Conservation (phyloP, 371 early-diverging fungal species). For the Mucor irregularis region DNA sequence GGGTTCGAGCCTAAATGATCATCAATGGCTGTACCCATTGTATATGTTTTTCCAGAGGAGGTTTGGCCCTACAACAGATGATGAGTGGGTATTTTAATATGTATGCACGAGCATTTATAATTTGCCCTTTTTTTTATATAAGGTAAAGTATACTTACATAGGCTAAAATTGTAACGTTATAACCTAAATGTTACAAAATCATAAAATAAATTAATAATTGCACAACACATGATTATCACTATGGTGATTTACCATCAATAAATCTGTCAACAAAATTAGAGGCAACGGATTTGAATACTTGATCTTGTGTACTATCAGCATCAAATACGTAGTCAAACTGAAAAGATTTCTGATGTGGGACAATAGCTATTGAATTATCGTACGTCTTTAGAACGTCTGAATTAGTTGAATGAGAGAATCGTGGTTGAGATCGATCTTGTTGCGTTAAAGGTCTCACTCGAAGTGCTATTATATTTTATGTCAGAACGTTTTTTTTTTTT, state of each 20-base stretch:
- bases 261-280: slow-evolving; percentile 80
- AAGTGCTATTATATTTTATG: slow-evolving; percentile 49
- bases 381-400: slow-evolving; percentile 44
- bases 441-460: slow-evolving; percentile 58
- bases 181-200: no score
- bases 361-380: slow-evolving; percentile 42
- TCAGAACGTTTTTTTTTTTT: neutral
- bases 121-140: no score
- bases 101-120: slow-evolving; percentile 8
- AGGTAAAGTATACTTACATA: slow-evolving; percentile 85
- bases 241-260: slow-evolving; percentile 69
- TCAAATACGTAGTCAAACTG: slow-evolving; percentile 83
- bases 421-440: slow-evolving; percentile 49
- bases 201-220: slow-evolving; percentile 4
- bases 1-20: slow-evolving; percentile 51
- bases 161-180: slow-evolving; percentile 94
- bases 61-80: slow-evolving; percentile 72
- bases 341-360: slow-evolving; percentile 62
- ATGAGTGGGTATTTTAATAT: neutral
- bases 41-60: slow-evolving; percentile 97
- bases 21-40: slow-evolving; percentile 91
- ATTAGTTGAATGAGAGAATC: slow-evolving; percentile 43
- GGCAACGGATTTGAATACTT: slow-evolving; percentile 72
- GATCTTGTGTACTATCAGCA: slow-evolving; percentile 64
- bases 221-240: neutral